Evolutionary conservation across 2,329 filamentous ascomycete genomes (phyloP).

Genomic region (Plenodomus tracheiphilus): DNA sequence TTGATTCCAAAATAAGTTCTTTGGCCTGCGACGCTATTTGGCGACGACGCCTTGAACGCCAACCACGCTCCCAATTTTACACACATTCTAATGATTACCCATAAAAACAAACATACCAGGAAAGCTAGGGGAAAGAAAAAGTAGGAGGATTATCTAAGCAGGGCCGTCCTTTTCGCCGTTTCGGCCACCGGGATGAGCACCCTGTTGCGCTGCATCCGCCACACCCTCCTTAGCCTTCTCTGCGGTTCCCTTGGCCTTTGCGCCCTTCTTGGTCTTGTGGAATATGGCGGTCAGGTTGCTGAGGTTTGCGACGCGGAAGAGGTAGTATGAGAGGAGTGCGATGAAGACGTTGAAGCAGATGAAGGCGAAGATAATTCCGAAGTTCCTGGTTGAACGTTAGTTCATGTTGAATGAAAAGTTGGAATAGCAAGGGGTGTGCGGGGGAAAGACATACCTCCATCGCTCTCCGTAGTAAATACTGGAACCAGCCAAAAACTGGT

Average conservation of each 20-base stretch:
- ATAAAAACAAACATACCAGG: no score
- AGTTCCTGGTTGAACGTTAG: slow-evolving; percentile 51
- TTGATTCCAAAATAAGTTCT: not conserved
- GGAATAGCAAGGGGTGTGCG: not conserved
- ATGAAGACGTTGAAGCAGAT: slow-evolving; percentile 65
- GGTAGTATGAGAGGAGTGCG: slow-evolving; percentile 63
- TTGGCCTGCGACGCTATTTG: no score
- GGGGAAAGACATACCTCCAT: slow-evolving; percentile 53
- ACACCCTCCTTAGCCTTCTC: slow-evolving; percentile 16
- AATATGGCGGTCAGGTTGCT: slow-evolving; percentile 12
- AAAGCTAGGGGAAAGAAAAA: no score
- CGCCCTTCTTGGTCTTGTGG: slow-evolving; percentile 21
- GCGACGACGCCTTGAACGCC: no score
- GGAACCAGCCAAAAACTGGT: slow-evolving; percentile 52
- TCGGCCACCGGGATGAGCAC: slow-evolving; percentile 21
- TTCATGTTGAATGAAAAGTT: not conserved
- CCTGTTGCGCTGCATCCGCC: slow-evolving; percentile 16
- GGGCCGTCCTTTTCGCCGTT: slow-evolving; percentile 19
- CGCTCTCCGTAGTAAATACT: slow-evolving; percentile 52
- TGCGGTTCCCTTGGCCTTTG: slow-evolving; percentile 16
- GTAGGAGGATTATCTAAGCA: no score
- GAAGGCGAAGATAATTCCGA: slow-evolving; percentile 70
- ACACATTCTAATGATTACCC: no score
- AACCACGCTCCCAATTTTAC: no score
- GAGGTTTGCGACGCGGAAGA: slow-evolving; percentile 37